Percentiles rank a stretch among this genome's conserved stretches.
Conservation (phyloP, 805 yeast genomes). For the Candida awuae region DNA sequence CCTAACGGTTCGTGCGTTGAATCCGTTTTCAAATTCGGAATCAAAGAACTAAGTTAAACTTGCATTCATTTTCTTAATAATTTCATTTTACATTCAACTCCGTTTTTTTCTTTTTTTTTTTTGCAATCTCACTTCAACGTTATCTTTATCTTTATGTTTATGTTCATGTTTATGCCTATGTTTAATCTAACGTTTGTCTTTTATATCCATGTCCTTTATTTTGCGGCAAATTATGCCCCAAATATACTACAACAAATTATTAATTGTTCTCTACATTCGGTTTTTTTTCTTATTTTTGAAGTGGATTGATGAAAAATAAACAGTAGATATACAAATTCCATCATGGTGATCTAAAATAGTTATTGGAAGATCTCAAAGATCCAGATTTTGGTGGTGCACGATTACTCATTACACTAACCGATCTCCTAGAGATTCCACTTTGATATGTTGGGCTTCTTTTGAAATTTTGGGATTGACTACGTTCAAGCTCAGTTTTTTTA, state of each 20-base stretch:
- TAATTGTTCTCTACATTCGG: too few relatives aligned
- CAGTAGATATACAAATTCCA: too few relatives aligned
- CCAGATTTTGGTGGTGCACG: constrained; percentile 10
- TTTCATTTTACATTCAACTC: neutral
- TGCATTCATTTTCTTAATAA: neutral
- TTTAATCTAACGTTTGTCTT: too few relatives aligned
- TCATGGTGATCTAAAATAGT: neutral
- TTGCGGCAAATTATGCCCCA: too few relatives aligned
- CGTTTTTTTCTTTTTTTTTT: too few relatives aligned
- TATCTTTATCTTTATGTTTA: neutral
- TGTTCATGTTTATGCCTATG: neutral
- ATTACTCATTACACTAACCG: neutral
- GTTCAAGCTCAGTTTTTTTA: constrained; percentile 23
- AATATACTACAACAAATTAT: too few relatives aligned
- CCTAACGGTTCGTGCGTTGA: constrained; percentile 81
- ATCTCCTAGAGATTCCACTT: constrained; percentile 2
- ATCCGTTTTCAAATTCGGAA: constrained; percentile 52
- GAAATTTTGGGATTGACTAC: constrained; percentile 23
- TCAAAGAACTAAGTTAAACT: neutral
- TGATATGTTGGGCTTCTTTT: constrained; percentile 21
- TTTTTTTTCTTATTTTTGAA: too few relatives aligned
- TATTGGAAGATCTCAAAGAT: constrained; percentile 7
- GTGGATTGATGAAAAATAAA: too few relatives aligned
- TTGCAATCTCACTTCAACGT: neutral
- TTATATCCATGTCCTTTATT: too few relatives aligned